Percentiles rank a stretch among this genome's conserved stretches.
These are phyloP conservation scores for Aechmea fasciata DNA, from an alignment of 176 grass and related monocot species.

Conservation along the genomic window DNA sequence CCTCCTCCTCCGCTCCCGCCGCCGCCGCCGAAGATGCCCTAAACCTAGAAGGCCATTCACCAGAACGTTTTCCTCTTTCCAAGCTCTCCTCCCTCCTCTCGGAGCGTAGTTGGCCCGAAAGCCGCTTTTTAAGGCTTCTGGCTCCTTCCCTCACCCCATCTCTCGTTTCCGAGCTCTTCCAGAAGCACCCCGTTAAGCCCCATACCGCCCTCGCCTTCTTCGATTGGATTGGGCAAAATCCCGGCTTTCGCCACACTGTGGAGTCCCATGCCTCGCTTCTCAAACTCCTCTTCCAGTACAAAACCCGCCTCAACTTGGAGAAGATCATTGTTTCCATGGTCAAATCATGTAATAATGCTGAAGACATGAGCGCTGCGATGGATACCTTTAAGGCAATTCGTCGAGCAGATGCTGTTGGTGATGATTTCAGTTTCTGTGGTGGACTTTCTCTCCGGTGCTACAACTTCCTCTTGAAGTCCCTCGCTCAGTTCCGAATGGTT, in stretches of 20 bases:
- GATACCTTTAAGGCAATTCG: conserved; percentile 46
- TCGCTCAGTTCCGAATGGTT: conserved; percentile 45
- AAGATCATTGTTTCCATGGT: conserved; percentile 59
- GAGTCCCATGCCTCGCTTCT: conserved; percentile 62
- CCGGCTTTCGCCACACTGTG: conserved; percentile 54
- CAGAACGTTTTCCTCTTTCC: background rate
- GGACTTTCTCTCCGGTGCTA: conserved; percentile 48
- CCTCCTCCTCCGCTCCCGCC: background rate
- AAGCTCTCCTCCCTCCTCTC: background rate
- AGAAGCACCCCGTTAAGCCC: conserved; percentile 25
- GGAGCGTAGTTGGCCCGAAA: conserved; percentile 41
- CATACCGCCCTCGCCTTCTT: conserved; percentile 60
- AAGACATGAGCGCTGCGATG: conserved; percentile 32
- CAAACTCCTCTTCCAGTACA: conserved; percentile 35
- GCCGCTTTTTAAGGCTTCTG: conserved; percentile 7
- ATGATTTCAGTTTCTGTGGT: conserved; percentile 2
- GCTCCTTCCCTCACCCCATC: conserved; percentile 36
- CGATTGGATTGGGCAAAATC: conserved; percentile 40
- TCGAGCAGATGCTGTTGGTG: conserved; percentile 32
- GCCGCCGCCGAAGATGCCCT: background rate
- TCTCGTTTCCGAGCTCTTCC: conserved; percentile 48
- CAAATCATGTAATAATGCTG: conserved; percentile 28
- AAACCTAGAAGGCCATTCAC: background rate
- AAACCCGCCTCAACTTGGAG: conserved; percentile 33
- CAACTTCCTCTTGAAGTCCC: conserved; percentile 52